A percentile compares a stretch with the other conserved stretches of the same genome.
These are phyloP conservation scores for Fusarium incarnatum DNA, from an alignment of 2,329 filamentous ascomycete genomes.

Conservation along the genomic window DNA sequence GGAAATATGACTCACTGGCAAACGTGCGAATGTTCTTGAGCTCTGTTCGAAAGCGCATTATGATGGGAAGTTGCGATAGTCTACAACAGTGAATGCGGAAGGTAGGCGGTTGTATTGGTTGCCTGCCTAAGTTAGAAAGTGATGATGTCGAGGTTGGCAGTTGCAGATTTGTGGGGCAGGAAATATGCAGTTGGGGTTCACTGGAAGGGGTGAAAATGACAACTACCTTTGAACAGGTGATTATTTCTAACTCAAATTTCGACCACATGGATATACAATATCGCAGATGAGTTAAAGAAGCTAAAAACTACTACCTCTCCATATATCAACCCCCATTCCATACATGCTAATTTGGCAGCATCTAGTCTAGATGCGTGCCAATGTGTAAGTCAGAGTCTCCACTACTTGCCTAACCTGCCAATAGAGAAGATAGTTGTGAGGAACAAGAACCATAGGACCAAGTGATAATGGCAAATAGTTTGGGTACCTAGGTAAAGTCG, in stretches of 20 bases:
- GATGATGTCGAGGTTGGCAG: conserved; percentile 26
- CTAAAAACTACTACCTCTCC: background rate
- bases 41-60: conserved; percentile 75
- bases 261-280: background rate
- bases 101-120: background rate
- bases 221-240: background rate
- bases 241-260: no score
- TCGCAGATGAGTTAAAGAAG: accelerated
- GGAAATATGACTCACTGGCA: conserved; percentile 60
- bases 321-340: background rate
- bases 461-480: background rate
- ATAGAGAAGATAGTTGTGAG: background rate
- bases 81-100: conserved; percentile 1
- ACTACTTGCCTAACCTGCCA: background rate
- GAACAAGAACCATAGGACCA: background rate
- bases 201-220: background rate
- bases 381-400: background rate
- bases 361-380: background rate
- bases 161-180: conserved; percentile 29
- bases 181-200: background rate
- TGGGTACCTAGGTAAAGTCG: no score
- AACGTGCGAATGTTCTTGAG: conserved; percentile 75
- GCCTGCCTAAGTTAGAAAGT: background rate
- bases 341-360: background rate
- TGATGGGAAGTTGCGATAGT: conserved; percentile 39